Base-by-base conservation (phyloP, 345 rosid genomes). In the Adansonia digitata region DNA sequence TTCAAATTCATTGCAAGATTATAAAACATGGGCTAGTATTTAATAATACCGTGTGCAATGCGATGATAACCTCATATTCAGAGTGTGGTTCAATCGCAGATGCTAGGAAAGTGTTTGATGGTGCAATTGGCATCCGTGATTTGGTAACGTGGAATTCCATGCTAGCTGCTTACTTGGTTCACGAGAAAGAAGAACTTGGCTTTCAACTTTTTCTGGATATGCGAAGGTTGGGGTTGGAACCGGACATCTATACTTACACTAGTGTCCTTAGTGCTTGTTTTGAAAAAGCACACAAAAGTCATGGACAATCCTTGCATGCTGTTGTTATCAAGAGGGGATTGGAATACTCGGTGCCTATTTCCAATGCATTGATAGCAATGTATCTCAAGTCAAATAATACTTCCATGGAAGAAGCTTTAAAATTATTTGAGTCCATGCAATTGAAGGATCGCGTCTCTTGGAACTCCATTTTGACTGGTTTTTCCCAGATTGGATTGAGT, bases 71-170 rank as follows among this genome's bases (percentile, higher is more conserved):
- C 51, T 85, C 91, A 15, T 92, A 90, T 73, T 87, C 92, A 0
- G 81, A 83, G 42, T 90, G 93, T 82, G 92, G 91, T 72, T 89
- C 84, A 3, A 72, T 89, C 20, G 82, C 52, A 34, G 85, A 90
- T 82, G 92, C 89, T 0, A 66, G 83, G 72, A 79, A 82, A 48
- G 86, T 88, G 69, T 92, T 92, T 71, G 87, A 86, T 71, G 82
- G 82, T 61, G 75, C 85, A 64, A 73, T 77, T 78, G 71, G 73
- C 4, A 39, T 53, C 10, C 82, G 78, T 73, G 95, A 92, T 81
- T 78, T 85, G 82, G 91, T 90, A 71, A 79, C 91, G 0, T 90
- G 93, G 95, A 92, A 92, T 69, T 85, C 97, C 3, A 87, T 88
- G 93, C 56, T 92, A 20, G 86, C 88, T 31, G 93, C 89, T 69